Evolutionary conservation across 83 land plant species (phyloP), one percentile per base, ranked within the genome.

Genomic region (Isoetes engelmannii): DNA sequence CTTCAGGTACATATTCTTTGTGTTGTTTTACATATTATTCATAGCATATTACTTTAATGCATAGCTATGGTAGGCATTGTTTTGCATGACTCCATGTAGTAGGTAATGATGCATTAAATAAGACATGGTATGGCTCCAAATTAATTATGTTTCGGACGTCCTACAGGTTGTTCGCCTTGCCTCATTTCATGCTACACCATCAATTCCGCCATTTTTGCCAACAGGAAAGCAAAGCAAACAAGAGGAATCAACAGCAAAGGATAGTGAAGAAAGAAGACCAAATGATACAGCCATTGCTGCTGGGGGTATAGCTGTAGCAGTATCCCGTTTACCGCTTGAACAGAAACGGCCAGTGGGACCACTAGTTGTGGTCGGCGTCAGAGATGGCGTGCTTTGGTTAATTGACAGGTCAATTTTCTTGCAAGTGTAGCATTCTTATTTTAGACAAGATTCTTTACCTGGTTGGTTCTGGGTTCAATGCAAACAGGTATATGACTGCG

Each of bases 261-360:
- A 89, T 48, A 45, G 69, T 43, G 93, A 88, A 75, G 92, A 88
- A 61, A 83, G 83, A 69, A 83, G 69, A 76, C 82, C 63, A 17
- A 83, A 77, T 73, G 99, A 94, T 65, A 79, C 85, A 5, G 97
- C 97, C 74, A 89, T 94, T 76, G 99, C 88, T 60, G 99, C 97
- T 57, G 99, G 99, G 59, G 99, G 99, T 47, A 93, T 94, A 50
- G 75, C 90, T 57, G 99, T 94, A 45, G 93, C 99, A 42, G 93
- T 94, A 17, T 86, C 97, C 65, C 85, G 99, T 49, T 85, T 94
- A 71, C 99, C 99, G 43, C 65, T 79, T 4, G 99, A 94, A 72
- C 99, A 94, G 78, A 90, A 84, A 63, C 92, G 99, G 57, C 99
- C 99, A 46, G 83, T 88, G 13, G 99, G 99, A 47, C 99, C 99